Base-by-base conservation (phyloP, 805 yeast species). In the Starmerella lactis-condensi region DNA sequence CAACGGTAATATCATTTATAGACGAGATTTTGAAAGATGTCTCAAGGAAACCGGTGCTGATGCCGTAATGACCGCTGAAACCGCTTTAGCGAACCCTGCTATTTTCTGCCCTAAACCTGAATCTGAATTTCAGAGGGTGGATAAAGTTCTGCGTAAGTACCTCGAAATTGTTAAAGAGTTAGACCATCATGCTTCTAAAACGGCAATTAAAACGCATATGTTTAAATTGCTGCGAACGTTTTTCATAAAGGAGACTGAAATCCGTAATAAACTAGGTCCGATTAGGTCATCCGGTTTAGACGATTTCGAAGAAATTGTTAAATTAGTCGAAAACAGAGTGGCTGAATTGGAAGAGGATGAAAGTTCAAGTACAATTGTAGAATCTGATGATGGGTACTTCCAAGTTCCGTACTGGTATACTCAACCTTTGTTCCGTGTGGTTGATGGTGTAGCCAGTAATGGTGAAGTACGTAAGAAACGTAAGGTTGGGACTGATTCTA, bases 11-110 rank as follows among this genome's bases (percentile, higher is more conserved):
- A 68, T 89, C n/a, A 56, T 89, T 28, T 89, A 89, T 46, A 78
- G 92, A 0, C 76, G 73, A 26, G 96, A 89, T 50, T 59, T 85
- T 16, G 61, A 62, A 1, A 62, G 89, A 38, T 76, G 94, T 50
- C 50, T 69, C 26, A 62, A 61, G 2, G 64, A 58, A 6, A 69
- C 79, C 4, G 58, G 56, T 1, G 76, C 89, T 40, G 95, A 89
- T 54, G 93, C 82, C 0, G 89, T 89, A 12, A 89, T 89, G 98
- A 73, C 91, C 25, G 98, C 98, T 1, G 99, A 89, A 53, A 94
- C 94, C 1, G 82, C 82, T 47, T 58, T 89, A 22, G 77, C 73
- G 55, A 89, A 89, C 46, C 99, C 99, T 1, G 95, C 92, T 5
- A 70, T 83, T 1, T 85, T 89, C 51, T 49, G 55, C 65, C 2